Percentiles rank a stretch among this genome's conserved stretches.
These are phyloP conservation scores for Solanum corneliomulleri DNA, from an alignment of 257 asterid genomes.

Conservation along the genomic window DNA sequence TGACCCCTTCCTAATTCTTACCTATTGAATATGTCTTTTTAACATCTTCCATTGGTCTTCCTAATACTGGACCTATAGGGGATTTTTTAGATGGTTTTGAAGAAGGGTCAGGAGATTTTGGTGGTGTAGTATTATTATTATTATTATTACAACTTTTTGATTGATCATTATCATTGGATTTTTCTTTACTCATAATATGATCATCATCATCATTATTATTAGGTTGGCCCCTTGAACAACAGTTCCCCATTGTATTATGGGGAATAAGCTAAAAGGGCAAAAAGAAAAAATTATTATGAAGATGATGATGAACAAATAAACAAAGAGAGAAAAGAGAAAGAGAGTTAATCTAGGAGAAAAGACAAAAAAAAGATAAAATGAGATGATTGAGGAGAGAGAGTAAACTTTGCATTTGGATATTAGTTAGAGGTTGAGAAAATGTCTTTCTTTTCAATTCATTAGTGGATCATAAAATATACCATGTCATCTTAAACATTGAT, in stretches of 20 bases:
- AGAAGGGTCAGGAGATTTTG: constrained; percentile 19
- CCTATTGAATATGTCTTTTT: constrained; percentile 49
- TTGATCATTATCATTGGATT: neutral
- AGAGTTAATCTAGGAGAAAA: neutral
- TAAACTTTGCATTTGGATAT: neutral
- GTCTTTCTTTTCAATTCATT: neutral
- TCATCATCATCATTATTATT: neutral
- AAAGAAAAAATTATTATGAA: neutral
- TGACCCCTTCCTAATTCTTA: constrained; percentile 86
- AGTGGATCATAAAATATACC: neutral
- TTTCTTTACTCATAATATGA: neutral
- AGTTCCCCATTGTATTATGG: constrained; percentile 3
- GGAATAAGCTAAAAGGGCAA: neutral
- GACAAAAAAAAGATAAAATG: neutral
- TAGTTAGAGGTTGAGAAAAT: neutral
- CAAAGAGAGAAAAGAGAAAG: neutral
- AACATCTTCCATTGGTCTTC: constrained; percentile 85
- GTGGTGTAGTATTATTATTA: neutral
- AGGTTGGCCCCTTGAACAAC: neutral
- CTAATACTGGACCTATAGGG: constrained; percentile 56
- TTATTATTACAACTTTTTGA: neutral
- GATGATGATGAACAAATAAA: neutral
- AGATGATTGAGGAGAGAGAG: no score
- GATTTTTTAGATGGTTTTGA: constrained; percentile 21
- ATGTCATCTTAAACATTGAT: neutral